Conservation (phyloP, 2,329 filamentous ascomycete species). For the Apiospora phragmitis region DNA sequence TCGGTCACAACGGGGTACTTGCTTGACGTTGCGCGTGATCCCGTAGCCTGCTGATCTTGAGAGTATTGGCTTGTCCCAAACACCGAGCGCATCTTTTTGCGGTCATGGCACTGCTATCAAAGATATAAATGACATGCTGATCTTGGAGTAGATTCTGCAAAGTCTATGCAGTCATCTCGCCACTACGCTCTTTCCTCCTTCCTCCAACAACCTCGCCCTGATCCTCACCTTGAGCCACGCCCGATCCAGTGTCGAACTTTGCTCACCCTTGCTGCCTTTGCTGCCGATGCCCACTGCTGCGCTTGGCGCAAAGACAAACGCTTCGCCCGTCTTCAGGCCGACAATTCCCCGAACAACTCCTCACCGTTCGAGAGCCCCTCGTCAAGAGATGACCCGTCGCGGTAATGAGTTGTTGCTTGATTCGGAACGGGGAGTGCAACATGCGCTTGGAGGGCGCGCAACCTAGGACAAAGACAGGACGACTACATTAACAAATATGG, state of each 20-base stretch:
- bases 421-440: background rate
- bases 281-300: background rate
- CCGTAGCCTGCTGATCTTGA: too few relatives aligned
- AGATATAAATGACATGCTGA: background rate
- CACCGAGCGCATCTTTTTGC: background rate
- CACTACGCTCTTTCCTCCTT: background rate
- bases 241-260: background rate
- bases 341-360: background rate
- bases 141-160: background rate
- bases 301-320: background rate
- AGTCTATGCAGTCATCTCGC: background rate
- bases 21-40: too few relatives aligned
- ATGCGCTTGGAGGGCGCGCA: background rate
- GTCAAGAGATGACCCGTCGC: background rate
- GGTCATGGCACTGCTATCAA: background rate
- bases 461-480: too few relatives aligned
- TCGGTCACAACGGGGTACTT: too few relatives aligned
- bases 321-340: constrained; percentile 1
- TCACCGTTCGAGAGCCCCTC: background rate
- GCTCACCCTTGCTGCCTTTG: background rate
- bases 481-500: too few relatives aligned
- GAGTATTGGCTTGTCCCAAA: background rate
- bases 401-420: background rate
- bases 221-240: background rate
- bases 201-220: background rate